Percentiles rank a stretch among this genome's conserved stretches.
Evolutionary conservation across 805 yeast species (phyloP).

Genomic region (Blastobotrys parvus): DNA sequence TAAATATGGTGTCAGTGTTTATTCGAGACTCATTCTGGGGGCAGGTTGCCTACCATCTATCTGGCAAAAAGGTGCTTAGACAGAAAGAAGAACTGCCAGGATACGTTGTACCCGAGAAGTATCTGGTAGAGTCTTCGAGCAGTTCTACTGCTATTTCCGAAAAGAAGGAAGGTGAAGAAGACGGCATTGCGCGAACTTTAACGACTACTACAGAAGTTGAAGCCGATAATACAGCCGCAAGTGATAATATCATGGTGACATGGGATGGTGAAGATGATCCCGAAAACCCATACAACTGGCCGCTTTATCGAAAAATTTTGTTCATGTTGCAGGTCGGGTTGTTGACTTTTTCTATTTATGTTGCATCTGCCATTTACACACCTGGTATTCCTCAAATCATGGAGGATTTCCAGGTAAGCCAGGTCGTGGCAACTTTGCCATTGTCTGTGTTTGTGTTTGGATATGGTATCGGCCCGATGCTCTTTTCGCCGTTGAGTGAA

Average conservation of each 20-base stretch:
- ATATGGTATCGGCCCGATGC: slow-evolving; percentile 48
- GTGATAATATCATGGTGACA: slow-evolving; percentile 6
- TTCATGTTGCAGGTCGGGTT: slow-evolving; percentile 33
- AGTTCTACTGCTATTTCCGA: no score
- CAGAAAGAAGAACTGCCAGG: slow-evolving; percentile 25
- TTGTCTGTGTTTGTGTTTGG: slow-evolving; percentile 45
- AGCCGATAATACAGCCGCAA: background rate
- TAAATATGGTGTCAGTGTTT: slow-evolving; percentile 6
- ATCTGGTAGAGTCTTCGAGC: no score
- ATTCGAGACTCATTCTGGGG: slow-evolving; percentile 26
- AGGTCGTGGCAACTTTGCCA: slow-evolving; percentile 40
- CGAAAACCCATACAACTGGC: slow-evolving; percentile 51
- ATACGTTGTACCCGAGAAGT: slow-evolving; percentile 26
- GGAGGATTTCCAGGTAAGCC: slow-evolving; percentile 35
- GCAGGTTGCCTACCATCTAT: slow-evolving; percentile 23
- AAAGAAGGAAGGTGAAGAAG: no score
- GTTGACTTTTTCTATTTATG: slow-evolving; percentile 41
- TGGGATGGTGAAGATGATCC: slow-evolving; percentile 35
- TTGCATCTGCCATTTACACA: slow-evolving; percentile 46
- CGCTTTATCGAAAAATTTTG: slow-evolving; percentile 31
- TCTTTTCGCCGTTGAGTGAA: slow-evolving; percentile 48
- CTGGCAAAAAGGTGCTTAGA: slow-evolving; percentile 20
- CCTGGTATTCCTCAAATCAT: slow-evolving; percentile 40
- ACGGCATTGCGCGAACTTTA: no score
- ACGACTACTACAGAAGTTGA: no score